These are phyloP conservation scores for Trypanosoma cruzi DNA, from an alignment of 208 protist genomes.

Conservation along the genomic window DNA sequence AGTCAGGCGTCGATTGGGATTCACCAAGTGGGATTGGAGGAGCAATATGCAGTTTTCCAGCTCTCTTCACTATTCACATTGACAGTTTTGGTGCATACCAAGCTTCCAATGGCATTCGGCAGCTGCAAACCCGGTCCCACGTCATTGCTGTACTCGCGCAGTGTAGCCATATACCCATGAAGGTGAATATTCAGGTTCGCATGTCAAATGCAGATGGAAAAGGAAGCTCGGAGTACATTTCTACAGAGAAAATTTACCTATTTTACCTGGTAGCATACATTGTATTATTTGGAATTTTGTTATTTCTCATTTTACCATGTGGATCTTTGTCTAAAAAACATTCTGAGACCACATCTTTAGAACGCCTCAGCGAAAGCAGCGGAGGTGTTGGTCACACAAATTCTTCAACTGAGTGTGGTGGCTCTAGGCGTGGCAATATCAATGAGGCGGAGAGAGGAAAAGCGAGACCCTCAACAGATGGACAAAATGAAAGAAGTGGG, in stretches of 20 bases:
- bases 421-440: not conserved
- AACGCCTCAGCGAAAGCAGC: not conserved
- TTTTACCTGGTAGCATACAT: conserved; percentile 11
- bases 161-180: conserved; percentile 54
- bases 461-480: not conserved
- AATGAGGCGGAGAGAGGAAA: not conserved
- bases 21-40: too few species aligned
- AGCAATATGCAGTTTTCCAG: not conserved
- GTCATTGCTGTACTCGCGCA: conserved; percentile 57
- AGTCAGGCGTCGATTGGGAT: not conserved
- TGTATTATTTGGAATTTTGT: conserved; percentile 1
- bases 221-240: conserved; percentile 5
- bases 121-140: conserved; percentile 29
- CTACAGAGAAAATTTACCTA: conserved; percentile 1
- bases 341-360: not conserved
- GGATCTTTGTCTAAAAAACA: not conserved
- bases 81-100: not conserved
- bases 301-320: conserved; percentile 15
- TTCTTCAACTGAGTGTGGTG: not conserved
- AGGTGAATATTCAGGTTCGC: conserved; percentile 17
- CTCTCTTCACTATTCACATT: not conserved
- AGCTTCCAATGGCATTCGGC: conserved; percentile 7
- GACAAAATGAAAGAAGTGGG: not conserved
- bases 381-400: not conserved
- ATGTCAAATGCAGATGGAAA: conserved; percentile 11